These are phyloP conservation scores for Elaeis oleifera DNA, from an alignment of 202 grass and related monocot species.

Conservation along the genomic window DNA sequence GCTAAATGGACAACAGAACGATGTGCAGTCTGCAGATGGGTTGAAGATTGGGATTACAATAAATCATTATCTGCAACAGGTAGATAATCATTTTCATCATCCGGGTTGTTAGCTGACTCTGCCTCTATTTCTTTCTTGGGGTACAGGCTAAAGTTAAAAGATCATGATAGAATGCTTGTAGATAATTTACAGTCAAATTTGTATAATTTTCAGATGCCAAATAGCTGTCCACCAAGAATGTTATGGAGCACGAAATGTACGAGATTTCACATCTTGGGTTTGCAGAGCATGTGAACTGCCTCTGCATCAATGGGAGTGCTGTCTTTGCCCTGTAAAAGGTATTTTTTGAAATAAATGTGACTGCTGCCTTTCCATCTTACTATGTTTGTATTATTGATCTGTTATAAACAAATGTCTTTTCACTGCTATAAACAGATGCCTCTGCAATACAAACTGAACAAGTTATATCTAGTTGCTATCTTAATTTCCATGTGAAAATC, in stretches of 20 bases:
- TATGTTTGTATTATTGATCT: too few species aligned
- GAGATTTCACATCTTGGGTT: constrained; percentile 89
- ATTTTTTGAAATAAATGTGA: neutral
- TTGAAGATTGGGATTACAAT: constrained; percentile 99
- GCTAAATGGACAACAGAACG: constrained; percentile 95
- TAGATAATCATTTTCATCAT: constrained; percentile 15
- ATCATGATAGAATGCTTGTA: neutral
- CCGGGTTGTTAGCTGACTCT: neutral
- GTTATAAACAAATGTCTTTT: too few species aligned
- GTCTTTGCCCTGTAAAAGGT: constrained; percentile 94
- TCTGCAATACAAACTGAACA: too few species aligned
- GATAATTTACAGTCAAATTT: constrained; percentile 4
- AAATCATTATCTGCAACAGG: constrained; percentile 99
- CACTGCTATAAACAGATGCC: too few species aligned
- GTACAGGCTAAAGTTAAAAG: too few species aligned
- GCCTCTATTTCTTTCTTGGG: too few species aligned
- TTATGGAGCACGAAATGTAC: constrained; percentile 59
- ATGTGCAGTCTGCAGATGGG: constrained; percentile 93
- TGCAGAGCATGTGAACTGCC: constrained; percentile 77
- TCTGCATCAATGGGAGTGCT: constrained; percentile 58
- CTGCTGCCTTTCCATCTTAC: too few species aligned
- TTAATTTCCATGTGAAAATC: too few species aligned
- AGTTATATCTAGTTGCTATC: too few species aligned
- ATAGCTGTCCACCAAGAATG: constrained; percentile 96
- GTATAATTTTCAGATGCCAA: constrained; percentile 64